Evolutionary conservation across 1,139 yeast species (phyloP), one percentile per base, ranked within the genome.

Genomic region (Magnusiomyces paraingens): DNA sequence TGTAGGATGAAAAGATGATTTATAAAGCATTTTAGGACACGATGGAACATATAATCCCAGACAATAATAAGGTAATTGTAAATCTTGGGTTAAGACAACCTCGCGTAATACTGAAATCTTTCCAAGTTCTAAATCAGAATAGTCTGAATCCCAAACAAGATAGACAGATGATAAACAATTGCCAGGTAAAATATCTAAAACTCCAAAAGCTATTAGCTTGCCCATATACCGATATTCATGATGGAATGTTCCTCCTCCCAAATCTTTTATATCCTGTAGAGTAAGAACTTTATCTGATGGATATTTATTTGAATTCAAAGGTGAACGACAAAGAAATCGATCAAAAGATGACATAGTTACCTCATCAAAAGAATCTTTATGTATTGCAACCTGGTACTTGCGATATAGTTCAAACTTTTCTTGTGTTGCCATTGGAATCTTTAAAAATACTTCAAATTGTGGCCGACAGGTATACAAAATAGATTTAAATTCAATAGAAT

Each of bases 61-160:
- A 62, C 84, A 84, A 64, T 86, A 84, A 65, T 77, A 80, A 0
- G 77, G 74, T 43, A 75, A 66, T 1, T 71, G 62, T 12, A 70
- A 62, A 36, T 68, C 66, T 3, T 62, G 49, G 1, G 74, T 59
- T 40, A 87, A 67, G 3, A 80, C 74, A 50, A 88, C 71, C 63
- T 91, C 98, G 42, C 87, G 70, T 36, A 89, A 63, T 0, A 89
- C 94, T 55, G 91, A 82, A 1, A 90, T 66, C 35, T 88, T 86
- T 0, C 98, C 98, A 42, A 90, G 68, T 0, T 90, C 84, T 58
- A 84, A 70, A 55, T 80, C 75, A 1, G 84, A 82, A 66, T 76
- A 84, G 57, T 82, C 91, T 0, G 95, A 95, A 64, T 90, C 94
- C 88, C 95, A 89, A 17, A 90, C 81, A 63, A 90, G 86, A 64